These are phyloP conservation scores for Coniochaeta ligniaria DNA, from an alignment of 2,329 filamentous ascomycete genomes.

Conservation along the genomic window DNA sequence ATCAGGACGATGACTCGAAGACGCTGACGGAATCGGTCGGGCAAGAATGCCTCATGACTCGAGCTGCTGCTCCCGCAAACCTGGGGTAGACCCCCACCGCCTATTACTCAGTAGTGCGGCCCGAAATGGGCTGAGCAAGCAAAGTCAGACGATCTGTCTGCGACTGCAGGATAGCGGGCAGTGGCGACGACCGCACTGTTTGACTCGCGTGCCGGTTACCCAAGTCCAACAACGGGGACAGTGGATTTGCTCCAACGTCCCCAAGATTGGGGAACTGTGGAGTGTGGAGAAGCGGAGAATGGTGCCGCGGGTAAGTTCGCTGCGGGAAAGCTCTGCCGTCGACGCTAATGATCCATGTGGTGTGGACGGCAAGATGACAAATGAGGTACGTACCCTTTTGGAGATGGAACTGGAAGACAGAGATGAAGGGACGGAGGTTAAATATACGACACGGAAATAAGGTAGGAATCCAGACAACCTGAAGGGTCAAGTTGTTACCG, in stretches of 20 bases:
- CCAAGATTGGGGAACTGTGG: background rate
- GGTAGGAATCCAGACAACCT: too few relatives aligned
- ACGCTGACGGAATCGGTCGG: background rate
- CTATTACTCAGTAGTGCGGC: background rate
- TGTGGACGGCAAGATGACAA: too few relatives aligned
- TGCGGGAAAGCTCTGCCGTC: background rate
- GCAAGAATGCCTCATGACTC: background rate
- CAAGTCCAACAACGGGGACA: background rate
- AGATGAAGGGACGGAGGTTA: too few relatives aligned
- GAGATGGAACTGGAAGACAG: too few relatives aligned
- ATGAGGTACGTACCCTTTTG: too few relatives aligned
- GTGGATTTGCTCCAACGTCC: background rate
- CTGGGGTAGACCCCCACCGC: background rate
- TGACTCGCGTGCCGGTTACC: background rate
- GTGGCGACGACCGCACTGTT: background rate
- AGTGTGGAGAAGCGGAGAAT: background rate
- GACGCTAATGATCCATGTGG: background rate
- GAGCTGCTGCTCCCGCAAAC: background rate
- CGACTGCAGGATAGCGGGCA: background rate
- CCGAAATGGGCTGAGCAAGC: background rate
- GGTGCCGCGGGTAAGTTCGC: background rate
- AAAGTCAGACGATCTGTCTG: background rate
- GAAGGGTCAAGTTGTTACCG: too few relatives aligned
- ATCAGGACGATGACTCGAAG: background rate
- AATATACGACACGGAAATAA: too few relatives aligned